These are phyloP conservation scores for Luzula sylvatica DNA, from an alignment of 176 grass and related monocot species.

Conservation along the genomic window DNA sequence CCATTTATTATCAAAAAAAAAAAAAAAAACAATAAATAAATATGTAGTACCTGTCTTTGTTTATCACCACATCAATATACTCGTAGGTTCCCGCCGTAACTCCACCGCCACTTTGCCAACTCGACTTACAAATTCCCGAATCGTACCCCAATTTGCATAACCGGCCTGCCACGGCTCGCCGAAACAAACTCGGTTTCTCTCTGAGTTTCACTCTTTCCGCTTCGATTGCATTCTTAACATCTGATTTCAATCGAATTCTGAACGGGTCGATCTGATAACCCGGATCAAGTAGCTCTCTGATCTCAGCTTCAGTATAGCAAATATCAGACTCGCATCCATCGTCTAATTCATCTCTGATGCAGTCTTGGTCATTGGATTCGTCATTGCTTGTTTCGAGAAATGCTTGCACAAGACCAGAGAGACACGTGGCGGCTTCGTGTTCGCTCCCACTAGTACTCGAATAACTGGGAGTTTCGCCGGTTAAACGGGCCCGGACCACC, in stretches of 20 bases:
- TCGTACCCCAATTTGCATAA: conserved; percentile 56
- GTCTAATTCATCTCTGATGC: background rate
- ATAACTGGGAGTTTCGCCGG: conserved; percentile 24
- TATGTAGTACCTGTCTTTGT: background rate
- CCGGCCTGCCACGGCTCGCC: conserved; percentile 35
- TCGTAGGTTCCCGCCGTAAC: conserved; percentile 58
- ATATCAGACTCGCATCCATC: background rate
- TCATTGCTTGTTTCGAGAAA: conserved; percentile 54
- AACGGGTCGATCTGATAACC: conserved; percentile 35
- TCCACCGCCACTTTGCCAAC: conserved; percentile 46
- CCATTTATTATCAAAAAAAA: no score
- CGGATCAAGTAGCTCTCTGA: conserved; percentile 47
- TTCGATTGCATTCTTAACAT: conserved; percentile 27
- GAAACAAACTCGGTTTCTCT: conserved; percentile 30
- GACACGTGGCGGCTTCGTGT: conserved; percentile 51
- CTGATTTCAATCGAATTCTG: conserved; percentile 42
- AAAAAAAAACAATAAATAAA: background rate
- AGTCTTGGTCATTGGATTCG: conserved; percentile 2
- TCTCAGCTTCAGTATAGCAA: conserved; percentile 10
- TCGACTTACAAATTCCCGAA: conserved; percentile 66
- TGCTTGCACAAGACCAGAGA: conserved; percentile 66
- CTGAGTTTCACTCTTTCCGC: conserved; percentile 19
- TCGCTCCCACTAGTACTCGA: conserved; percentile 62
- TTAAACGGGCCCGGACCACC: conserved; percentile 51
- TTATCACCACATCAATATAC: conserved; percentile 76